Base-by-base conservation (phyloP, 805 yeast genomes). In the Ogataea zsoltii region DNA sequence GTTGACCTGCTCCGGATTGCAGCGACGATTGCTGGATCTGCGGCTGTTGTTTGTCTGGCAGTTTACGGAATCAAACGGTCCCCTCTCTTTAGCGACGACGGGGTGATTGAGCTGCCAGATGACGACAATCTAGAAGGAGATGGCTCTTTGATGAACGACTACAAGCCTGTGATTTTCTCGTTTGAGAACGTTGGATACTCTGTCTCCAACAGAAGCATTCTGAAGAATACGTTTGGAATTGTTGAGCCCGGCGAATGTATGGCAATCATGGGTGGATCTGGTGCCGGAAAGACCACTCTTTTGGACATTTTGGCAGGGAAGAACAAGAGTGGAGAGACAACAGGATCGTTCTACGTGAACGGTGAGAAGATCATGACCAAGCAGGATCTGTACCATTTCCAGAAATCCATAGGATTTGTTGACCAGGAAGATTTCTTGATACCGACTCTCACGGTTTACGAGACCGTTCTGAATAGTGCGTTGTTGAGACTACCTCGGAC, bases 181-280 rank as follows among this genome's bases (percentile, higher is more conserved):
- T 94, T 94, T 68, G 85, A 84, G 40, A 75, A 82, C 43, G 75
- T 94, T 10, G 66, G 78, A 3, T 94, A 92, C 60, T 62, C 69
- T 1, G 74, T 82, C 0, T 77, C 80, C 10, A 70, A 70, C 0
- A 75, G 70, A 18, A 67, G 66, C 14, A 82, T 94, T 3, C 72
- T 94, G 47, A 72, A 76, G 11, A 71, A 76, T 23, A 75, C 88
- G 0, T 81, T 79, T 54, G 99, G 99, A 9, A 55, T 80, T 12
- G 96, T 83, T 2, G 79, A 80, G 41, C 96, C 97, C 2, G 85
- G 97, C 31, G 90, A 90, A 62, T 85, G 96, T 50, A 65, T 90
- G 62, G 98, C 99, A 0, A 89, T 94, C 33, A 88, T 94, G 96
- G 99, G 99, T 35, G 97, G 97, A 1, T 91, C 97, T 0, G 99